phyloP scores from a whole-genome alignment of 164 flowering plant species.

The Pachysandra terminalis region DNA sequence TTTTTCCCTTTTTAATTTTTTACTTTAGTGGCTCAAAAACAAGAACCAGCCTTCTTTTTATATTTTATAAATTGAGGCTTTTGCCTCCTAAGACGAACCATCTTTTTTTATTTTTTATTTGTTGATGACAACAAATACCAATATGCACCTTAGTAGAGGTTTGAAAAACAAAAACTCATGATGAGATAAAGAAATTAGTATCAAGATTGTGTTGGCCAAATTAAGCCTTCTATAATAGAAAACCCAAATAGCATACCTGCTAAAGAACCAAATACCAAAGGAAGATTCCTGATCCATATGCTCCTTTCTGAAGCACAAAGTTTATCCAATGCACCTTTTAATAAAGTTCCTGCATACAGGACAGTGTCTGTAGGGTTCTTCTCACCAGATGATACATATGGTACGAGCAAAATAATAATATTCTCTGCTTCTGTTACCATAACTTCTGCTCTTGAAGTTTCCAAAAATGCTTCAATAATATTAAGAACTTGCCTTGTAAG shows the following conservation, averaged over 20 bases:
- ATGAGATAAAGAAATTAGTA: too few species aligned
- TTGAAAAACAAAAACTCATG: too few species aligned
- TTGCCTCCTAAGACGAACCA: too few species aligned
- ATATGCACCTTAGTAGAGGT: too few species aligned
- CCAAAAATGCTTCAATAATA: conserved; percentile 44
- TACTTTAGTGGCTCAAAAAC: too few species aligned
- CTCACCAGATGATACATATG: conserved; percentile 45
- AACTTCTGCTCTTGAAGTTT: conserved; percentile 28
- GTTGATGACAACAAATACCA: too few species aligned
- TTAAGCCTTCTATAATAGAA: too few species aligned
- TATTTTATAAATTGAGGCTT: too few species aligned
- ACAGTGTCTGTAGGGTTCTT: conserved; percentile 65
- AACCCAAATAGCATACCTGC: conserved; percentile 44
- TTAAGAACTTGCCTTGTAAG: conserved; percentile 52
- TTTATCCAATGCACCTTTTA: conserved; percentile 37
- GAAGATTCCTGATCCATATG: conserved; percentile 40
- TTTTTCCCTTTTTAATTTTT: too few species aligned
- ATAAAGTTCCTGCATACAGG: conserved; percentile 46
- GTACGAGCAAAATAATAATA: conserved; percentile 38
- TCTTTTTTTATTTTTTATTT: too few species aligned
- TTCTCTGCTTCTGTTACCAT: conserved; percentile 37
- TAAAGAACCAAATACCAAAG: conserved; percentile 44
- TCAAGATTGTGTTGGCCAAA: too few species aligned
- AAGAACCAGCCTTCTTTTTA: too few species aligned
- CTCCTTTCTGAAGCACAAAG: conserved; percentile 33